phyloP scores from a whole-genome alignment of 352 stramenopile species.

The Globisporangium lucens region DNA sequence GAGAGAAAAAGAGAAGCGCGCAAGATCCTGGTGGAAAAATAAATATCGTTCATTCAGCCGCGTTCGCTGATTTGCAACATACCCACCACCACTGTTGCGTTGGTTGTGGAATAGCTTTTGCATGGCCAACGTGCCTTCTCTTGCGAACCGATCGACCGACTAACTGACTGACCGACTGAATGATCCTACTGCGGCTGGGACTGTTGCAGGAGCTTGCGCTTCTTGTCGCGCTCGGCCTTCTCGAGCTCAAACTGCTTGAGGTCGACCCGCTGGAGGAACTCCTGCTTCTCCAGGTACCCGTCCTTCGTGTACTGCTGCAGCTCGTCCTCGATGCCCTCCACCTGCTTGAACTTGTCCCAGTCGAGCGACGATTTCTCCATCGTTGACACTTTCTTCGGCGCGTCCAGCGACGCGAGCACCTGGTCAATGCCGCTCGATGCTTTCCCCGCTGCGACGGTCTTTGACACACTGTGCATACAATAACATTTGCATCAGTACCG shows the following conservation, averaged over 20 bases:
- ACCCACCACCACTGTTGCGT: not conserved
- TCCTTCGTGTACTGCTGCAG: constrained; percentile 92
- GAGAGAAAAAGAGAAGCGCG: no score
- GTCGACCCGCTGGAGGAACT: constrained; percentile 92
- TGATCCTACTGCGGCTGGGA: constrained; percentile 7
- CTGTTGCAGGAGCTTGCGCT: constrained; percentile 54
- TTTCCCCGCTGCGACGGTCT: constrained; percentile 10
- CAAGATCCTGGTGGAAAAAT: not conserved
- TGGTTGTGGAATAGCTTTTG: not conserved
- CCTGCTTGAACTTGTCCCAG: constrained; percentile 95
- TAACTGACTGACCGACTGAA: not conserved
- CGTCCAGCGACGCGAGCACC: constrained; percentile 83
- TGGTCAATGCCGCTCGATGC: constrained; percentile 61
- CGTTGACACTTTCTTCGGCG: constrained; percentile 91
- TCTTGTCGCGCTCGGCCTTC: constrained; percentile 80
- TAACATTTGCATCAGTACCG: not conserved
- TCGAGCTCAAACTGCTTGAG: constrained; percentile 88
- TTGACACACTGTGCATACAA: constrained; percentile 22
- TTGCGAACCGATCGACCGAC: not conserved
- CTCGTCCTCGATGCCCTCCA: constrained; percentile 91
- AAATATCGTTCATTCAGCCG: constrained; percentile 15
- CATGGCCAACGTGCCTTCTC: not conserved
- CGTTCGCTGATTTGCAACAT: not conserved
- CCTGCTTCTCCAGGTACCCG: constrained; percentile 94
- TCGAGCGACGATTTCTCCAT: constrained; percentile 95